Percentiles rank a stretch among this genome's conserved stretches.
These are phyloP conservation scores for Heracleum sosnowskyi DNA, from an alignment of 129 eudicot genomes.

Conservation along the genomic window DNA sequence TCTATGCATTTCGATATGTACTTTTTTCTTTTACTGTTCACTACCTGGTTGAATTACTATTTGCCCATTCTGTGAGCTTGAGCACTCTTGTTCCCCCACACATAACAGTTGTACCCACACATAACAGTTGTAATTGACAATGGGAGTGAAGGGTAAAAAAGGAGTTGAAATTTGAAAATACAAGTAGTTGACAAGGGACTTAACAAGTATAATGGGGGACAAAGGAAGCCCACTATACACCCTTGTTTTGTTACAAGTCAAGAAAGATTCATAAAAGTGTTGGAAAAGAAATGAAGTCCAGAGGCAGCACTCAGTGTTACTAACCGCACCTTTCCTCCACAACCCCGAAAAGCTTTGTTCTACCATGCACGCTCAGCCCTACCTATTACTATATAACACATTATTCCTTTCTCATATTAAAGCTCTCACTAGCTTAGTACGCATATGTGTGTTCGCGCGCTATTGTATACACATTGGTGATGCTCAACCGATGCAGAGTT, in stretches of 20 bases:
- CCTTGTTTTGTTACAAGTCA: constrained; percentile 5
- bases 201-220: constrained; percentile 5
- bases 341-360: background rate
- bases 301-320: background rate
- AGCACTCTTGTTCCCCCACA: background rate
- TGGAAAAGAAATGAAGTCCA: background rate
- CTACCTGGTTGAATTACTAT: background rate
- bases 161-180: constrained; percentile 3
- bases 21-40: constrained; percentile 3
- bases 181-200: constrained; percentile 10
- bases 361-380: constrained; percentile 9
- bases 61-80: background rate
- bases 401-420: background rate
- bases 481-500: background rate
- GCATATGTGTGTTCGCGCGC: background rate
- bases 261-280: background rate
- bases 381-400: background rate
- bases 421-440: background rate
- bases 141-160: background rate
- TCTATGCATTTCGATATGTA: background rate
- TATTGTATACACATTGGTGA: background rate
- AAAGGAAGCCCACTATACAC: constrained; percentile 6
- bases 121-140: background rate
- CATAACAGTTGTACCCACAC: no score
- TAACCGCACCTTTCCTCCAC: background rate